These are phyloP conservation scores for Mycena capillaripes DNA, from an alignment of 768 basidiomycete species.

Conservation along the genomic window DNA sequence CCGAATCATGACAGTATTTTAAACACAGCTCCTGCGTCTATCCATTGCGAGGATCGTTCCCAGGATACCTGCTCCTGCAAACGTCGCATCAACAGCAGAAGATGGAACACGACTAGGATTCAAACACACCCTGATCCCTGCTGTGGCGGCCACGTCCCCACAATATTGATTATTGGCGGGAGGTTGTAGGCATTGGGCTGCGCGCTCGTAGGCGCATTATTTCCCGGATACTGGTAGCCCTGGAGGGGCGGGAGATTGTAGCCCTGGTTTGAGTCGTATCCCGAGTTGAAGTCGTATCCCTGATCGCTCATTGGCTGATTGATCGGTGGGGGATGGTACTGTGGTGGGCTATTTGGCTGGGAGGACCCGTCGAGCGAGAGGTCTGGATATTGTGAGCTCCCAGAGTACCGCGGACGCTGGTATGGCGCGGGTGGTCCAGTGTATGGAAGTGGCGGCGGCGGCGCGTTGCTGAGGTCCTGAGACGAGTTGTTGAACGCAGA, in stretches of 20 bases:
- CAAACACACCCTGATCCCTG: background rate
- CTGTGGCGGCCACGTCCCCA: background rate
- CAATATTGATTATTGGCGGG: background rate
- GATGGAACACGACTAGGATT: background rate
- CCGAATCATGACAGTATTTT: no score
- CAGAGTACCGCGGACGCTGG: background rate
- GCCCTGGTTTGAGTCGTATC: background rate
- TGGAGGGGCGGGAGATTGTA: background rate
- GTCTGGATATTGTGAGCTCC: background rate
- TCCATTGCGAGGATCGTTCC: background rate
- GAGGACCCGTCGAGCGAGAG: background rate
- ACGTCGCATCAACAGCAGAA: no score
- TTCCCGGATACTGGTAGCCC: background rate
- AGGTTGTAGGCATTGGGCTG: no score
- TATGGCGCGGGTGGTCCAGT: background rate
- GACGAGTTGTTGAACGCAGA: background rate
- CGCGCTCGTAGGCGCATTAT: background rate
- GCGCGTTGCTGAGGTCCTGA: background rate
- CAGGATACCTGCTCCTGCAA: background rate
- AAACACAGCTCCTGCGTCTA: no score
- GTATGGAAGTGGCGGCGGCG: slow-evolving; percentile 9
- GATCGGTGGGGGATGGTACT: background rate
- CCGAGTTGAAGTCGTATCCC: background rate
- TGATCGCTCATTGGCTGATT: background rate
- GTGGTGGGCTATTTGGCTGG: background rate